Evolutionary conservation across 805 yeast genomes (phyloP), one percentile per base, ranked within the genome.

Genomic region (Candida pini): DNA sequence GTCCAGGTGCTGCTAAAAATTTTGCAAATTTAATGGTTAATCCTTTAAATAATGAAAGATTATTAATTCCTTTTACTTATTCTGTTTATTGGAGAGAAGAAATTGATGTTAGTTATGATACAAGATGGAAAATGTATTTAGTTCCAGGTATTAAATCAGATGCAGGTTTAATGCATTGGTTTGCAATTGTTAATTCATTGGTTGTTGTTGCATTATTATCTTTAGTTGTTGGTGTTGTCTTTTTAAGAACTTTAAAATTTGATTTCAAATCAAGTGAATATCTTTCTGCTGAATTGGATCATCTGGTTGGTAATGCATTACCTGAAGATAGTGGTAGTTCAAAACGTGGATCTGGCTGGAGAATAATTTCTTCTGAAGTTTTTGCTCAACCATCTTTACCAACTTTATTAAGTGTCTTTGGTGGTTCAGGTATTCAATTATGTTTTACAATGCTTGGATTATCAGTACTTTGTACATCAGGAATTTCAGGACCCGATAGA

Each of bases 41-140:
- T 15, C 58, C 70, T 4, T 59, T 64, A 18, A 51, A 63, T 8
- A 60, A 60, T 7, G 67, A 63, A 9, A 48, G 56, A n/a, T 51
- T 62, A 1, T 51, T 66, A 24, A 71, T 87, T 22, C 89, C 90
- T 4, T 87, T 76, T 58, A 81, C 96, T 1, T 88, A 86, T 48
- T 76, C 95, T 1, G 87, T 88, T 3, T 81, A 81, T 51, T 87
- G 95, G 94, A 68, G 92, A 54, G 94, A 87, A 53, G 95, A 87
- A 40, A 62, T 63, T 28, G 69, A 75, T 3, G 64, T 83, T 17
- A 69, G 71, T 18, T 82, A 86, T 71, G 67, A 69, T 32, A 66
- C 77, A 39, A 66, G 96, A 46, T 85, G 94, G 92, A 76, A 75
- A 29, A 59, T 80, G 46, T 87, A 80, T 55, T 39, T 47, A 18